These are phyloP conservation scores for Leccinum variabile DNA, from an alignment of 1,284 basidiomycete species.

Conservation along the genomic window DNA sequence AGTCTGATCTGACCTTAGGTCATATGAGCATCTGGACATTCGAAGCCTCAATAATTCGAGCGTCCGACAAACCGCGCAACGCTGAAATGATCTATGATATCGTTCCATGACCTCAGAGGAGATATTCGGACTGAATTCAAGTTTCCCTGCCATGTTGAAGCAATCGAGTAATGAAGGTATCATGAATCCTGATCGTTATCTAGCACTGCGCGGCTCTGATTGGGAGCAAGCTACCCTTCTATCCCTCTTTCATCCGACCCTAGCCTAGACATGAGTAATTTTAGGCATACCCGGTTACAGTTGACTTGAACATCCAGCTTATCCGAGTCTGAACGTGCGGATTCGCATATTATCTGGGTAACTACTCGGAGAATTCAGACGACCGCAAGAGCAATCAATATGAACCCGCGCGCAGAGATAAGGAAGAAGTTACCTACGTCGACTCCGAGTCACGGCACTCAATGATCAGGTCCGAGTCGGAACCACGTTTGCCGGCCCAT, in stretches of 20 bases:
- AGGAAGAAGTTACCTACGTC: neutral
- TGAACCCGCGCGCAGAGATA: neutral
- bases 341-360: neutral
- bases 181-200: neutral
- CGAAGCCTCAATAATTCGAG: too few species aligned
- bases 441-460: too few species aligned
- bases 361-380: neutral
- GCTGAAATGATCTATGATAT: too few species aligned
- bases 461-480: too few species aligned
- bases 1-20: too few species aligned
- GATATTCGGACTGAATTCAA: too few species aligned
- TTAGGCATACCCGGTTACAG: neutral
- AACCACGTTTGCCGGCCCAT: neutral
- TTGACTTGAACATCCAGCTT: neutral
- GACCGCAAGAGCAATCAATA: neutral
- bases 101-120: too few species aligned
- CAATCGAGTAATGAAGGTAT: neutral
- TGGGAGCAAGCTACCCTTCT: neutral
- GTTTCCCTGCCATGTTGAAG: neutral
- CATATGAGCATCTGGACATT: too few species aligned
- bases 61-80: too few species aligned
- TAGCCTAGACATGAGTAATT: neutral
- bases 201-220: neutral
- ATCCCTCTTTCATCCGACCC: neutral
- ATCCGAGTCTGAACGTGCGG: neutral